phyloP scores from a whole-genome alignment of 2,329 filamentous ascomycete genomes.

The Periconia sp. region DNA sequence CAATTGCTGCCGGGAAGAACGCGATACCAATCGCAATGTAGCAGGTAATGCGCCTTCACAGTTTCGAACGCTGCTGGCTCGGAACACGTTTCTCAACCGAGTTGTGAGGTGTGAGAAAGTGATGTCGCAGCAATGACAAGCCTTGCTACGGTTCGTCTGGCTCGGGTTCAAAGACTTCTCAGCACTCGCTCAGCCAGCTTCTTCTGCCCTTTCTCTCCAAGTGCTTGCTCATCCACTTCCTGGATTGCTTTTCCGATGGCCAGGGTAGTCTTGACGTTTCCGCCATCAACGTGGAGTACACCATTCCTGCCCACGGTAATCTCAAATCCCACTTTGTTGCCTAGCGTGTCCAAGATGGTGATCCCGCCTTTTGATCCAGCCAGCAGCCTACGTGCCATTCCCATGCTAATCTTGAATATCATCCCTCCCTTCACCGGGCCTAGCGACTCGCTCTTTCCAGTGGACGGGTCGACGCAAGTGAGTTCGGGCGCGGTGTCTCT shows the following conservation, averaged over 20 bases:
- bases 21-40: too few relatives aligned
- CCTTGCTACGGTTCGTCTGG: too few relatives aligned
- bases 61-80: too few relatives aligned
- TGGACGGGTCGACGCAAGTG: conserved; percentile 84
- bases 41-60: too few relatives aligned
- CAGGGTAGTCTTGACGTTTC: conserved; percentile 73
- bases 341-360: conserved; percentile 79
- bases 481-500: conserved; percentile 79
- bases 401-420: conserved; percentile 79
- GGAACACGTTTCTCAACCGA: too few relatives aligned
- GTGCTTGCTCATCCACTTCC: conserved; percentile 73
- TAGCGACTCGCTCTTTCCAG: conserved; percentile 86
- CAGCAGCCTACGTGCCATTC: conserved; percentile 81
- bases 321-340: conserved; percentile 85
- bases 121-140: too few relatives aligned
- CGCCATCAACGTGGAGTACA: conserved; percentile 87
- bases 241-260: conserved; percentile 79
- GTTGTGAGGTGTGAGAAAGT: too few relatives aligned
- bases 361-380: conserved; percentile 65
- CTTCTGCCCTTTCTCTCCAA: conserved; percentile 71
- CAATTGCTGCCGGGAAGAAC: too few relatives aligned
- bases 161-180: conserved; percentile 62
- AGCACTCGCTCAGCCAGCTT: conserved; percentile 71
- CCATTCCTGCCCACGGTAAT: conserved; percentile 93
- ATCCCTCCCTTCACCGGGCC: conserved; percentile 86